Conservation (phyloP, 306 rosid species). For the Sesbania bispinosa region DNA sequence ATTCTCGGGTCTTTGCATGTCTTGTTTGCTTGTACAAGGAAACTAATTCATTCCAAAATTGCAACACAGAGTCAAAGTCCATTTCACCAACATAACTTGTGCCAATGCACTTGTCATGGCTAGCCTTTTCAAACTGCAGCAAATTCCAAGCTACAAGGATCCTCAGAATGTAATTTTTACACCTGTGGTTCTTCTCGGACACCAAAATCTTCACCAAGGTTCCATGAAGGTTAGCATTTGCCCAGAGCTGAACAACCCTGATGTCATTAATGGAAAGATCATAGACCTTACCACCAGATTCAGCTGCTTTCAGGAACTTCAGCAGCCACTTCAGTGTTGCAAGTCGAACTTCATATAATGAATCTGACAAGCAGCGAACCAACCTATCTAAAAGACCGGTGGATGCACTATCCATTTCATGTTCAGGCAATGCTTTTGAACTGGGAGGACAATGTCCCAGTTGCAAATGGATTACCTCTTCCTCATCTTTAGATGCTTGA, state of each 20-base stretch:
- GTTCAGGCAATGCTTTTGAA: slow-evolving; percentile 37
- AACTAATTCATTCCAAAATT: slow-evolving; percentile 75
- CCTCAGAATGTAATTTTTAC: slow-evolving; percentile 72
- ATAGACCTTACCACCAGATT: slow-evolving; percentile 40
- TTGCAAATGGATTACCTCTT: slow-evolving; percentile 31
- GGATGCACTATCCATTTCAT: slow-evolving; percentile 45
- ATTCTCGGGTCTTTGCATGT: slow-evolving; percentile 78
- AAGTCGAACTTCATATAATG: slow-evolving; percentile 84
- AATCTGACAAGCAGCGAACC: slow-evolving; percentile 67
- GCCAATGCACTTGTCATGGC: slow-evolving; percentile 36
- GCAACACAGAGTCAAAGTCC: slow-evolving; percentile 58
- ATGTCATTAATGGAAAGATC: slow-evolving; percentile 46
- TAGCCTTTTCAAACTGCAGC: slow-evolving; percentile 57
- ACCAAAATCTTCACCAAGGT: slow-evolving; percentile 60
- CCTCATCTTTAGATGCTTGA: slow-evolving; percentile 60
- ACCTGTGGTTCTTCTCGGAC: slow-evolving; percentile 67
- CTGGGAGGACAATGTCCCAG: slow-evolving; percentile 37
- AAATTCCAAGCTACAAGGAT: slow-evolving; percentile 71
- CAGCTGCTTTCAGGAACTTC: slow-evolving; percentile 61
- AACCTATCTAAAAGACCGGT: slow-evolving; percentile 63
- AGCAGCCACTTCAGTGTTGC: slow-evolving; percentile 89
- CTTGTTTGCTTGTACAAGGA: slow-evolving; percentile 55
- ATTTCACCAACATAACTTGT: slow-evolving; percentile 63
- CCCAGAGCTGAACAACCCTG: slow-evolving; percentile 54
- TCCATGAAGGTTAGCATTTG: slow-evolving; percentile 54